phyloP scores from a whole-genome alignment of 2,329 filamentous ascomycete species.

The Aspergillus tamarii region DNA sequence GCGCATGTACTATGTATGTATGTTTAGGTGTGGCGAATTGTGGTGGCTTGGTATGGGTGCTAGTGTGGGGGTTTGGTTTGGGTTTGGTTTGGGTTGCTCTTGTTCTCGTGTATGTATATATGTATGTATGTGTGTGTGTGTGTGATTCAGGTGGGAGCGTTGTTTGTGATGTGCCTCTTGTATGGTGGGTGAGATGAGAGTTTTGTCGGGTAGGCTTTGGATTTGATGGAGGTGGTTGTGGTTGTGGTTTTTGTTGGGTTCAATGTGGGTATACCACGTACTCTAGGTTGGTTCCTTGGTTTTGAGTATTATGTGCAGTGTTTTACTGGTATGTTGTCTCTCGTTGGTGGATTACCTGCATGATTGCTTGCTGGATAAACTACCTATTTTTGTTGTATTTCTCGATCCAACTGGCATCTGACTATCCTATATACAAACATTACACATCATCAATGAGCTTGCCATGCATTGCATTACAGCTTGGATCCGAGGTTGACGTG shows the following conservation, averaged over 20 bases:
- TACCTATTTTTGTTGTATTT: not conserved
- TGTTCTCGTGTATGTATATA: not conserved
- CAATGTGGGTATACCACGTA: not conserved
- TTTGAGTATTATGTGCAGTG: not conserved
- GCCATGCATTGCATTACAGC: constrained; percentile 31
- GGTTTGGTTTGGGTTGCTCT: no score
- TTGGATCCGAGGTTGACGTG: constrained; percentile 50
- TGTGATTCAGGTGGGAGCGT: not conserved
- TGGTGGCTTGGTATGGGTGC: not conserved
- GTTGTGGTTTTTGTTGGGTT: not conserved
- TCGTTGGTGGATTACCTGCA: not conserved
- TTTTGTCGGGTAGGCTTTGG: not conserved
- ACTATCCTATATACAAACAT: constrained; percentile 2
- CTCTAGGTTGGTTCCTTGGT: not conserved
- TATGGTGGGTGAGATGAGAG: not conserved
- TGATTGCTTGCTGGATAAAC: not conserved
- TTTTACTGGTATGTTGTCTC: not conserved
- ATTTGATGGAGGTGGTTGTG: not conserved
- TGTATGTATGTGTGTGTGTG: not conserved
- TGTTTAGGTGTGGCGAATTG: constrained; percentile 13
- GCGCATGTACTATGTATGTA: not conserved
- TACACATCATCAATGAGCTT: constrained; percentile 5
- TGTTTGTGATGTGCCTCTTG: not conserved
- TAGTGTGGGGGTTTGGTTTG: not conserved
- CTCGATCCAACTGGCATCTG: not conserved